These are phyloP conservation scores for Erythrophleum fordii DNA, from an alignment of 306 rosid genomes.

Conservation along the genomic window DNA sequence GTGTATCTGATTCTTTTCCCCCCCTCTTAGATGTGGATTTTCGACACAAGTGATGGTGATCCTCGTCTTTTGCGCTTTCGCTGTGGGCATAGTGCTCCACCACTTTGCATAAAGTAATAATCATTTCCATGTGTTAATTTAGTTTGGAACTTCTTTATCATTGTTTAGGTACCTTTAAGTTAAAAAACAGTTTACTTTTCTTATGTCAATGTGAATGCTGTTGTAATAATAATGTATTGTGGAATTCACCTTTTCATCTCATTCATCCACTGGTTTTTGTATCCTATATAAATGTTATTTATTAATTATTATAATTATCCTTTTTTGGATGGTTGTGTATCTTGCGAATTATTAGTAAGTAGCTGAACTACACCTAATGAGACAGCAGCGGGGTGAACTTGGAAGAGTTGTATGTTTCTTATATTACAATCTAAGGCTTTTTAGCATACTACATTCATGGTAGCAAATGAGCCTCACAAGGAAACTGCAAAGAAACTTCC, in stretches of 20 bases:
- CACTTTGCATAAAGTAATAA: conserved; percentile 85
- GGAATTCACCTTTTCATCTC: background rate
- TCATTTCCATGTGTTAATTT: conserved; percentile 36
- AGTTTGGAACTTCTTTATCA: background rate
- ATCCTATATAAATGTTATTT: background rate
- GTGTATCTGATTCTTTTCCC: background rate
- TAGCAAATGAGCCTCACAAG: background rate
- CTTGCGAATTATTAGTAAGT: background rate
- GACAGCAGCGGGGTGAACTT: background rate
- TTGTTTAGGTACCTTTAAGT: background rate
- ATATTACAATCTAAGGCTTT: background rate
- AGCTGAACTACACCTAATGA: background rate
- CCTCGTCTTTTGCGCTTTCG: conserved; percentile 89
- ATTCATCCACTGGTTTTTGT: background rate
- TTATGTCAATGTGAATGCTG: background rate
- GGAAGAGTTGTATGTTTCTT: background rate
- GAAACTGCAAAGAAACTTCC: background rate
- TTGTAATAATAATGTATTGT: background rate
- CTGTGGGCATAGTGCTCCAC: conserved; percentile 97
- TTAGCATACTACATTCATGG: background rate
- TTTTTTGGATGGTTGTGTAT: background rate
- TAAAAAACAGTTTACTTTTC: background rate
- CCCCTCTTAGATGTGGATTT: conserved; percentile 85
- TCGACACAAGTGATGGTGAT: conserved; percentile 91
- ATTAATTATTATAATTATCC: background rate